Base-by-base conservation (phyloP, 306 rosid genomes). In the Oemleria cerasiformis region DNA sequence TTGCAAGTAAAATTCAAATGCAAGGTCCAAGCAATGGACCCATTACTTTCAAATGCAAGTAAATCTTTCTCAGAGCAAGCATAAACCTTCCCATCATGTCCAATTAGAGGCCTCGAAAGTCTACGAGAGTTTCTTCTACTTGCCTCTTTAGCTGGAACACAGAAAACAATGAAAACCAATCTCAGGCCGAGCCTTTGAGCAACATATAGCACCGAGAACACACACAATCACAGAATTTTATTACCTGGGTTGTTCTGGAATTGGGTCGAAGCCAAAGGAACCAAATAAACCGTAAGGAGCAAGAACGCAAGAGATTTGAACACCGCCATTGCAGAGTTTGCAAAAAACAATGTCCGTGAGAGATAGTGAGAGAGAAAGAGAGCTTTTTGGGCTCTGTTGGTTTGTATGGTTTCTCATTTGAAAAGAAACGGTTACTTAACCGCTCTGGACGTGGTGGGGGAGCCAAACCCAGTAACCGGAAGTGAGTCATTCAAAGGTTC, bases 41-140 rank as follows among this genome's bases (percentile, higher is more conserved):
- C 97, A 5, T 91, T 91, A 64, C 62, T 85, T 80, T 91, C 85
- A 75, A 91, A 91, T 19, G 88, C 87, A 6, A 78, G 81, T 10
- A 91, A 76, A 20, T 71, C 81, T 23, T 80, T 76, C 19, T 62
- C 80, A 42, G 88, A 88, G 67, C 97, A 88, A 56, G 71, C 71
- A 49, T 88, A 91, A 43, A 91, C 72, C 60, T 77, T 85, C 73
- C 92, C 92, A 78, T 84, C 81, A 57, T 85, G 84, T 68, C 90
- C 89, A 45, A 73, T 70, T 2, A 86, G 70, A 40, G 97, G 92
- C 72, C 78, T 86, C 1, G 85, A 88, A 73, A 91, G 90, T 78
- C 78, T 73, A 5, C 72, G 75, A 0, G 56, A 73, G 51, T 64
- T 65, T 36, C 73, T 70, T 30, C 81, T 63, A 5, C 61, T 58